Conservation (phyloP, 257 asterid genomes). For the Salvia miltiorrhiza region DNA sequence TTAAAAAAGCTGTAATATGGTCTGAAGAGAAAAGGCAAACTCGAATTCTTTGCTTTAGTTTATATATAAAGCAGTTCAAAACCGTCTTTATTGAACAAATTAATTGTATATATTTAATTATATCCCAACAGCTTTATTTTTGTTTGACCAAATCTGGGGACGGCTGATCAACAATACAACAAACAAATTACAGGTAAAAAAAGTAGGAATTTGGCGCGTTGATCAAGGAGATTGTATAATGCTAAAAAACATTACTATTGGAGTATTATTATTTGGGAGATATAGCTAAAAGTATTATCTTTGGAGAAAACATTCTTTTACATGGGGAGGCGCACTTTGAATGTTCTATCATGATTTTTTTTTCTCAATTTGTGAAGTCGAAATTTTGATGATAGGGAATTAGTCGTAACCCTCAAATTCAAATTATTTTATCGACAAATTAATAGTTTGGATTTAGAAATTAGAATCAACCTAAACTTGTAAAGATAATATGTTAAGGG, state of each 20-base stretch:
- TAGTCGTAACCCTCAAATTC: not conserved
- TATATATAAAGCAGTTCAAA: not conserved
- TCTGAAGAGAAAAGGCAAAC: not conserved
- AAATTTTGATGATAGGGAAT: not conserved
- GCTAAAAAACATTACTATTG: no score
- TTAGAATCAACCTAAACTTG: not conserved
- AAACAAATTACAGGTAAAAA: not conserved
- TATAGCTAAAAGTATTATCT: not conserved
- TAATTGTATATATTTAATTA: not conserved
- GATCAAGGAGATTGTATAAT: constrained; percentile 14
- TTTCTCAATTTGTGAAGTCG: not conserved
- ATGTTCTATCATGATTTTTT: not conserved
- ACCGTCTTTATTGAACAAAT: not conserved
- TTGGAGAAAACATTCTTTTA: not conserved
- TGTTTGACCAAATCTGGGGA: constrained; percentile 31
- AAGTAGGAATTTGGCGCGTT: constrained; percentile 28
- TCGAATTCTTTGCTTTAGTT: constrained; percentile 15
- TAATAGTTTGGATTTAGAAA: no score
- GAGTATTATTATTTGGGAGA: not conserved
- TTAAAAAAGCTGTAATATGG: not conserved
- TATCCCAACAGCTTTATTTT: constrained; percentile 30
- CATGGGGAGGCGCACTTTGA: constrained; percentile 23
- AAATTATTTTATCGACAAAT: not conserved
- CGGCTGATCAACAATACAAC: constrained; percentile 21
- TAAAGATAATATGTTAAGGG: not conserved